Conservation (phyloP, 2,329 filamentous ascomycete species). For the Pseudogymnoascus sp. region DNA sequence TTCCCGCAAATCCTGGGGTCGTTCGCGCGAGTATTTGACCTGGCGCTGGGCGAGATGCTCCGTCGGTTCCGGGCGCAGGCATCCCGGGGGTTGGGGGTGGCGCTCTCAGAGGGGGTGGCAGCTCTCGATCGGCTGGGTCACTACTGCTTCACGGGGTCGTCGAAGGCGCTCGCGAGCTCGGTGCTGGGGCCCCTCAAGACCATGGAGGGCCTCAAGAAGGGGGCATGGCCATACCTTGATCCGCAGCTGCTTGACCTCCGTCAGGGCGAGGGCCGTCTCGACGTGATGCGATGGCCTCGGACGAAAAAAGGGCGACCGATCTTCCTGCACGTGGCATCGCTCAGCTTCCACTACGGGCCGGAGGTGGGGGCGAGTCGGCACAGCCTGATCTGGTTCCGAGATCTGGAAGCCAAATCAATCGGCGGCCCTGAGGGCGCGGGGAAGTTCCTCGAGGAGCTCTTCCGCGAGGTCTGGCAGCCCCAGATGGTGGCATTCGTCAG, state of each 20-base stretch:
- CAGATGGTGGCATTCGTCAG: too few species aligned
- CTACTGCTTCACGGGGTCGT: neutral
- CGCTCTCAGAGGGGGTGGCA: neutral
- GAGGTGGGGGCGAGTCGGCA: neutral
- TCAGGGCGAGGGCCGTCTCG: neutral
- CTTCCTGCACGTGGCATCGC: neutral
- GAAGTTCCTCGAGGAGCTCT: neutral
- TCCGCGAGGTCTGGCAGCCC: too few species aligned
- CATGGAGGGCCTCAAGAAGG: neutral
- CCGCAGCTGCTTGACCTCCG: neutral
- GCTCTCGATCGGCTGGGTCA: neutral
- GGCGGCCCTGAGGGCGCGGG: neutral
- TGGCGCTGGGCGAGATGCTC: neutral
- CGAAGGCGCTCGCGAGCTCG: neutral
- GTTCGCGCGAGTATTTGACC: neutral
- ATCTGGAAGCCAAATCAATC: conserved; percentile 4
- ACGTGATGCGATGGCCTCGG: neutral
- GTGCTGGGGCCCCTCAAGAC: neutral
- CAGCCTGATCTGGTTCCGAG: conserved; percentile 6
- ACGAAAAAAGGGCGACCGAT: neutral
- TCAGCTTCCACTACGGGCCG: neutral
- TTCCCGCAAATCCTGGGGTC: neutral
- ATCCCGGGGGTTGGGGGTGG: neutral
- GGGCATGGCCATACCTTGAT: neutral
- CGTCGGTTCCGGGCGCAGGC: neutral